Percentiles rank a stretch among this genome's conserved stretches.
Conservation (phyloP, 139 green algal species). For the Coelastrella sp. region DNA sequence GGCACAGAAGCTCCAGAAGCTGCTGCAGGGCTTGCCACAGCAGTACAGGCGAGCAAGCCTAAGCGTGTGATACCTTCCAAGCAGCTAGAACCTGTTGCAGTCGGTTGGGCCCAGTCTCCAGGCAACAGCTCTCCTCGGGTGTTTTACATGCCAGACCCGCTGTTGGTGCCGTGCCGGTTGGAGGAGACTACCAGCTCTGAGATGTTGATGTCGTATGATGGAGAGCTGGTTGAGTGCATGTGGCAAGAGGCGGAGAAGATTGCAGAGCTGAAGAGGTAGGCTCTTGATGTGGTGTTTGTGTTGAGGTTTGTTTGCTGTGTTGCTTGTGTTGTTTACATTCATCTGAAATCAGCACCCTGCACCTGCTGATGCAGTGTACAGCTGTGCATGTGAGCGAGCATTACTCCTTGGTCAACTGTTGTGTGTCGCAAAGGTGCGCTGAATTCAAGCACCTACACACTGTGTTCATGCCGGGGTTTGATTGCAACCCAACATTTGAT, state of each 20-base stretch:
- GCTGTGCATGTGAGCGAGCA: no score
- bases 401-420: no score
- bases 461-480: no score
- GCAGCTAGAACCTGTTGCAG: not conserved
- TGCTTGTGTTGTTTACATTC: not conserved
- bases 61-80: not conserved
- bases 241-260: not conserved
- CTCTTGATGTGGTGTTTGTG: not conserved
- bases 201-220: not conserved
- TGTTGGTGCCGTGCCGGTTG: not conserved
- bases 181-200: not conserved
- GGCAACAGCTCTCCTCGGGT: not conserved
- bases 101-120: not conserved
- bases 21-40: not conserved
- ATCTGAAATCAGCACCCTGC: no score
- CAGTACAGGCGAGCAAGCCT: not conserved
- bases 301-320: not conserved
- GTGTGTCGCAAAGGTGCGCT: no score
- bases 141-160: not conserved
- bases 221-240: not conserved
- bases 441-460: no score
- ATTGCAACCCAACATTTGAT: no score
- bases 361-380: no score
- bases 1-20: not conserved
- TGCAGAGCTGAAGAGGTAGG: not conserved